Conservation (phyloP, 345 rosid species). For the Lumnitzera littorea region DNA sequence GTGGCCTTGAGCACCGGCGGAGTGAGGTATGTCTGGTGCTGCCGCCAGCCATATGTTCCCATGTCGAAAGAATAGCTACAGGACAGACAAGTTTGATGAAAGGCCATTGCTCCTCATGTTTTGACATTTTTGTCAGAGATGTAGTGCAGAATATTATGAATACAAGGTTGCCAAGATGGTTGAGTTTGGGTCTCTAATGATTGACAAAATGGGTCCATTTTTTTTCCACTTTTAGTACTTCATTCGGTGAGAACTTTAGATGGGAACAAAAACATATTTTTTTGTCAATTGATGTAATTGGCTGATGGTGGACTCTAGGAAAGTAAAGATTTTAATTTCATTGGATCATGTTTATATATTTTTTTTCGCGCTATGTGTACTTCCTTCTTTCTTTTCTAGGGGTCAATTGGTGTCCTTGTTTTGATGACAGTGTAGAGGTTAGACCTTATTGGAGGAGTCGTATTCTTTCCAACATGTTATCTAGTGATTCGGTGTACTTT, state of each 20-base stretch:
- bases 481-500: too few relatives aligned
- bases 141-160: conserved; percentile 82
- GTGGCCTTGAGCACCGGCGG: conserved; percentile 70
- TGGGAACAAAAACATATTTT: too few relatives aligned
- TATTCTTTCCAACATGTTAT: too few relatives aligned
- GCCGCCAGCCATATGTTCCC: conserved; percentile 49
- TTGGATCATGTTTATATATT: too few relatives aligned
- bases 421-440: too few relatives aligned
- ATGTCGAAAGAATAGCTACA: conserved; percentile 31
- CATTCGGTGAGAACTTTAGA: background rate
- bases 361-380: too few relatives aligned
- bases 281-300: too few relatives aligned
- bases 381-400: too few relatives aligned
- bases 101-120: conserved; percentile 76
- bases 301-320: too few relatives aligned
- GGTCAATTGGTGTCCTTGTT: too few relatives aligned
- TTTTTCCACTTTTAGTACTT: background rate
- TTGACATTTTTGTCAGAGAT: conserved; percentile 73
- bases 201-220: conserved; percentile 1
- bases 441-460: too few relatives aligned
- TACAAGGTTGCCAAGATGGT: conserved; percentile 51
- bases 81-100: conserved; percentile 64
- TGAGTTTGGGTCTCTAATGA: conserved; percentile 71
- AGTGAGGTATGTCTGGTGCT: conserved; percentile 52
- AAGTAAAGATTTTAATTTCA: too few relatives aligned